A percentile compares a stretch with the other conserved stretches of the same genome.
Conservation (phyloP, 2,329 filamentous ascomycete species). For the Myrmaecium sp. region DNA sequence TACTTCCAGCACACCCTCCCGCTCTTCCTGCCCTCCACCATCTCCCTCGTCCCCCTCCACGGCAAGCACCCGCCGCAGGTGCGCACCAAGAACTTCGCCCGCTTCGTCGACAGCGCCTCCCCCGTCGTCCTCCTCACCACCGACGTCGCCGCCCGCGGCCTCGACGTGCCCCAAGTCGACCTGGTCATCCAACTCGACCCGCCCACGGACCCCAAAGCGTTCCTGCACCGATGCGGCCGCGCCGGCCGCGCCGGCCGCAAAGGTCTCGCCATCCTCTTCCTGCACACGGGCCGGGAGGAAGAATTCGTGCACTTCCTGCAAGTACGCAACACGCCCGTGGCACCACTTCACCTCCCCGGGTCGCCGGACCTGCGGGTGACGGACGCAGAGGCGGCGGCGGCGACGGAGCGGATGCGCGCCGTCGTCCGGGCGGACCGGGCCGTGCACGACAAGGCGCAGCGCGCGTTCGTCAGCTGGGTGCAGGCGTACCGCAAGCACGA, state of each 20-base stretch:
- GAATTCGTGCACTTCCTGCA: constrained; percentile 79
- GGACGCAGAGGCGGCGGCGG: constrained; percentile 40
- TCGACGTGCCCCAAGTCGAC: constrained; percentile 86
- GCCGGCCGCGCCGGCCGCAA: constrained; percentile 48
- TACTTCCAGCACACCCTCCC: constrained; percentile 78
- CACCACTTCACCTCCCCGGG: constrained; percentile 39
- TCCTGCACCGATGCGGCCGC: constrained; percentile 48
- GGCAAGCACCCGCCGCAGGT: constrained; percentile 84
- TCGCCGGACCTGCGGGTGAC: constrained; percentile 43
- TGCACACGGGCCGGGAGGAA: constrained; percentile 61
- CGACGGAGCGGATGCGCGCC: constrained; percentile 44
- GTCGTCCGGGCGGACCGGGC: constrained; percentile 43
- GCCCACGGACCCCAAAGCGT: constrained; percentile 73
- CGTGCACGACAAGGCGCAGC: constrained; percentile 74
- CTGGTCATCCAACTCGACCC: constrained; percentile 80
- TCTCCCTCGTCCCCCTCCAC: constrained; percentile 64
- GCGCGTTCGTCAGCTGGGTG: constrained; percentile 86
- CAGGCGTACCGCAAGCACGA: constrained; percentile 83
- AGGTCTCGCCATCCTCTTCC: constrained; percentile 70
- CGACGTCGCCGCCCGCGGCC: constrained; percentile 74
- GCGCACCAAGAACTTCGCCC: constrained; percentile 70
- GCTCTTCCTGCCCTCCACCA: constrained; percentile 47
- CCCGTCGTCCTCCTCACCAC: constrained; percentile 80
- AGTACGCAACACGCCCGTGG: constrained; percentile 72
- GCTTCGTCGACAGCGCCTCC: constrained; percentile 57